Conservation (phyloP, 495 filamentous ascomycete genomes). For the Podospora australis region DNA sequence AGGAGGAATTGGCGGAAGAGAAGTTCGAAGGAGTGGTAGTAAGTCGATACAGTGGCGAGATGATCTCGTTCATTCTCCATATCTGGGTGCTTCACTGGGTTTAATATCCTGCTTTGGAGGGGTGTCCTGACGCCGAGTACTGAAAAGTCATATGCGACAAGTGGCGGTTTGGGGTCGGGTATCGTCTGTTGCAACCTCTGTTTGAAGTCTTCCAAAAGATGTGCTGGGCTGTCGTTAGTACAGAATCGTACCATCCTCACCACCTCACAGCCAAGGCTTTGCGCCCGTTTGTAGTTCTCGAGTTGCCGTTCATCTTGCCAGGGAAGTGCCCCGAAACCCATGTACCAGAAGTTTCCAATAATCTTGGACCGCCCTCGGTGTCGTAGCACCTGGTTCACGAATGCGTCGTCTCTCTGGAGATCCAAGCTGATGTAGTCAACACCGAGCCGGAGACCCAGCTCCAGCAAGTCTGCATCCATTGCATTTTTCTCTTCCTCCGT, state of each 20-base stretch:
- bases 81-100: constrained; percentile 60
- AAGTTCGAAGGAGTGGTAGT: constrained; percentile 47
- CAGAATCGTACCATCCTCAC: constrained; percentile 62
- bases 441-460: constrained; percentile 63
- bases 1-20: constrained; percentile 51
- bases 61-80: constrained; percentile 47
- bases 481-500: constrained; percentile 33
- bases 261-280: constrained; percentile 60
- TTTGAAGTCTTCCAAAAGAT: constrained; percentile 50
- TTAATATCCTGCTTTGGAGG: constrained; percentile 62
- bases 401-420: constrained; percentile 47
- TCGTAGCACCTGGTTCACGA: constrained; percentile 48
- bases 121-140: constrained; percentile 59
- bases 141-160: constrained; percentile 71
- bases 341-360: constrained; percentile 59
- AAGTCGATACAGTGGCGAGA: constrained; percentile 35
- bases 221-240: constrained; percentile 51
- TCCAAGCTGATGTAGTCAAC: constrained; percentile 71
- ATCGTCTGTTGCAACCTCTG: constrained; percentile 38
- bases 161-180: constrained; percentile 48
- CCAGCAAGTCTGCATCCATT: constrained; percentile 54
- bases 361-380: constrained; percentile 63
- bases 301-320: constrained; percentile 60
- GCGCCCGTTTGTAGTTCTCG: constrained; percentile 50
- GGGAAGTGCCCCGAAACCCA: constrained; percentile 40